These are phyloP conservation scores for Talaromyces nanjingensis DNA, from an alignment of 495 filamentous ascomycete species.

Conservation along the genomic window DNA sequence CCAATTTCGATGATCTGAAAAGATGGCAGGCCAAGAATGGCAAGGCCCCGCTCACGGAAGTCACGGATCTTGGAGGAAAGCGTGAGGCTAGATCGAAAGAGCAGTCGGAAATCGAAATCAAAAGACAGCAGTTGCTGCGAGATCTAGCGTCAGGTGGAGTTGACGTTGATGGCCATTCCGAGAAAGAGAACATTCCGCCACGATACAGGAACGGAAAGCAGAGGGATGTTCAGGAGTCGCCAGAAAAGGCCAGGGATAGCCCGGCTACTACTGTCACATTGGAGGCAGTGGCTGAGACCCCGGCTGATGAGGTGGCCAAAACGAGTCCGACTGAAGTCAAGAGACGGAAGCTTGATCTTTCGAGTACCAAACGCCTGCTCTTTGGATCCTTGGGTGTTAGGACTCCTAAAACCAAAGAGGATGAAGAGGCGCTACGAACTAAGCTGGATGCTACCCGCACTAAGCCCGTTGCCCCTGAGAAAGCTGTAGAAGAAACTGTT, in stretches of 20 bases:
- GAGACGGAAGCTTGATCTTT: slow-evolving; percentile 52
- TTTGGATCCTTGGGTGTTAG: slow-evolving; percentile 68
- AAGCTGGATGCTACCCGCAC: slow-evolving; percentile 38
- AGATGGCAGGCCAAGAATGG: slow-evolving; percentile 26
- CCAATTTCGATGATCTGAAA: slow-evolving; percentile 40
- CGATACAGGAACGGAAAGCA: slow-evolving; percentile 8
- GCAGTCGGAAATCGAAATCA: slow-evolving; percentile 40
- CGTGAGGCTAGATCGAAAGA: slow-evolving; percentile 16
- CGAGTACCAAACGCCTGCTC: slow-evolving; percentile 57
- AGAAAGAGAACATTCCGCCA: slow-evolving; percentile 30
- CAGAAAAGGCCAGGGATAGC: neutral
- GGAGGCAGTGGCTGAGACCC: slow-evolving; percentile 18
- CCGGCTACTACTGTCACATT: slow-evolving; percentile 12
- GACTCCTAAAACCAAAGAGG: slow-evolving; percentile 58
- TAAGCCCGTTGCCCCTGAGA: neutral
- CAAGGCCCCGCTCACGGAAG: slow-evolving; percentile 19
- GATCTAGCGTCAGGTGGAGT: slow-evolving; percentile 46
- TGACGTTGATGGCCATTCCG: slow-evolving; percentile 31
- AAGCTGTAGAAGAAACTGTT: slow-evolving; percentile 16
- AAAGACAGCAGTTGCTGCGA: slow-evolving; percentile 42
- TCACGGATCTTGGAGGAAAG: slow-evolving; percentile 7
- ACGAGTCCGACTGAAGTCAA: slow-evolving; percentile 17
- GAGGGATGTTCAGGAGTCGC: slow-evolving; percentile 3
- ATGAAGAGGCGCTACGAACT: slow-evolving; percentile 55
- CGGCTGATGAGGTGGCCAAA: slow-evolving; percentile 15